Evolutionary conservation across 1,284 basidiomycete species (phyloP), one percentile per base, ranked within the genome.

Genomic region (Leccinum pallidistipes): DNA sequence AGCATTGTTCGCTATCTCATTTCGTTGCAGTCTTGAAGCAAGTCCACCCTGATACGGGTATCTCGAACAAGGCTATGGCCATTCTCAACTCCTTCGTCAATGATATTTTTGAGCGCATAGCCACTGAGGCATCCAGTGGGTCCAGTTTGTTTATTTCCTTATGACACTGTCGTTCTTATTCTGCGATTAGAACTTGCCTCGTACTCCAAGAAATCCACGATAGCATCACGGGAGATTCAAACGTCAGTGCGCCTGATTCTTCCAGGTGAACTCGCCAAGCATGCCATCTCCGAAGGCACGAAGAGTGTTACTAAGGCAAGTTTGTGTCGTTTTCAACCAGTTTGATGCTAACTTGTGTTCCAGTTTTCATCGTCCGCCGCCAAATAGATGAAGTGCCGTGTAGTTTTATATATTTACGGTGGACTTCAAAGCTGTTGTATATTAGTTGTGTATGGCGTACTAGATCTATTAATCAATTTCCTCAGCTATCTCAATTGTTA

Each of bases 141-240:
- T 57, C 24, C 12, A 12, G 2, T 16, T 38, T n/a, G 0, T 45
- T 14, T 57, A 31, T 55, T 16, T 14, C 3, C 34, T n/a, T 0
- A 2, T 11, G 11, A 24, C 12, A 21, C 10, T 10, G 24, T 27
- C 1, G 6, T n/a, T 24, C 57, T 64, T n/a, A 74, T 24, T 0
- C 14, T 2, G 31, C 4, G 5, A 10, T 54, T 79, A 85, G 84
- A 90, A 76, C 85, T 92, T 66, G 88, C 90, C 47, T 81, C 84
- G 1, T 91, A 92, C 83, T 90, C 88, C 67, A 90, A 90, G 81
- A 89, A 90, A 78, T 88, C 88, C 16, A 92, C 90, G 58, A 91
- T 92, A 74, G 90, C 90, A 63, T 91, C 89, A 55, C 87, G 90
- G 64, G 90, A 92, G 76, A 91, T 92, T 70, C 90, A 92, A 76